Base-by-base conservation (phyloP, 2,329 filamentous ascomycete species). In the Penicillium sp. region DNA sequence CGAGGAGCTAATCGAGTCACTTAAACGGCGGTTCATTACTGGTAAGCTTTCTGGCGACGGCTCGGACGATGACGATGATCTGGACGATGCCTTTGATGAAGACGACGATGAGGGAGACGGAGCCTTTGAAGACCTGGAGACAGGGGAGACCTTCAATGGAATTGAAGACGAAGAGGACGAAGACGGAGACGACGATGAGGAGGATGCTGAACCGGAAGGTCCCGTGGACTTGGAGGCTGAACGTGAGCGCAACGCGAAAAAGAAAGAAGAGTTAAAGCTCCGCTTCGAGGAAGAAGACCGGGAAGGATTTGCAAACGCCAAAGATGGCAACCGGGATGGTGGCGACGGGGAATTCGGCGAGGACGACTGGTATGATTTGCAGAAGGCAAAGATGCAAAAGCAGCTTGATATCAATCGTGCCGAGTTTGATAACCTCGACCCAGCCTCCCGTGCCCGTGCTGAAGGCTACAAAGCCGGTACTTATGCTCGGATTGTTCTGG, bases 311-410 rank as follows among this genome's bases (percentile, higher is more conserved):
- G 69, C 60, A 5, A 81, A 86, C 57, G 94, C 94, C 59, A 88
- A 93, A 67, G 94, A 94, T 60, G 83, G 86, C 18, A 80, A 83
- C 35, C 85, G 85, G 51, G 81, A 79, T 19, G 83, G 77, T 21
- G 76, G 77, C 3, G 74, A 81, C 4, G 81, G 91, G 37, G 73
- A 80, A 43, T 97, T 94, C 58, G 93, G 90, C 36, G 93, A 98
- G 67, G 93, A 98, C 62, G 87, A 98, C 40, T 98, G 94, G 94
- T 98, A 98, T 63, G 93, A 97, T 60, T 81, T 86, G 18, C 93
- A 98, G 63, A 98, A 98, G 71, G 87, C 93, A 20, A 78, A 86
- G 63, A 83, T 98, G 43, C 87, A 96, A 68, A 96, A 95, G 69
- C 93, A 98, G 65, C 78, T 93, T 48, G 87, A 94, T 58, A 96